phyloP scores from a whole-genome alignment of 306 rosid species.

The Quercus mongolica region DNA sequence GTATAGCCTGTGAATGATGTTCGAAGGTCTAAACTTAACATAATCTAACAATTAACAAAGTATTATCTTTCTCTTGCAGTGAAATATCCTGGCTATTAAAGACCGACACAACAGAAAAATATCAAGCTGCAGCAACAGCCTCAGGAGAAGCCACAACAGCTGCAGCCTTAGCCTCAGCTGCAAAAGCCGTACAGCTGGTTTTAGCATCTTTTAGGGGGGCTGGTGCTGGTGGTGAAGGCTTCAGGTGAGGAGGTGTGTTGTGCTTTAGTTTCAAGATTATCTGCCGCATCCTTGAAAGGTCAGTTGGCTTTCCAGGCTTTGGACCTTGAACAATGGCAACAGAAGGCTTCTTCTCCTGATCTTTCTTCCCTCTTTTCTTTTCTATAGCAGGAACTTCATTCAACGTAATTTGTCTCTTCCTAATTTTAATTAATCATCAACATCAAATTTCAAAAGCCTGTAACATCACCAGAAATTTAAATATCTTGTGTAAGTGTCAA shows the following conservation, averaged over 20 bases:
- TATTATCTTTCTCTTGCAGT: neutral
- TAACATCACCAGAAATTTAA: too few species aligned
- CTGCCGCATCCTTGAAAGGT: constrained; percentile 47
- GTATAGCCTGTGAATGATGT: neutral
- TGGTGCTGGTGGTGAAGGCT: constrained; percentile 19
- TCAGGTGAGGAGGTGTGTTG: constrained; percentile 38
- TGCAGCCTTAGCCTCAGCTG: neutral
- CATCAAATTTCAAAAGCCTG: too few species aligned
- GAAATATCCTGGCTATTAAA: neutral
- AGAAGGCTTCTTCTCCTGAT: constrained; percentile 31
- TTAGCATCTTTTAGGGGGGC: constrained; percentile 5
- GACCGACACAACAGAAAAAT: neutral
- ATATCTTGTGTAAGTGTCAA: too few species aligned
- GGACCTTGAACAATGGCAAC: constrained; percentile 35
- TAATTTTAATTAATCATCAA: too few species aligned
- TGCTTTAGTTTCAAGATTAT: constrained; percentile 41
- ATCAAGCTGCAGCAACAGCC: constrained; percentile 26
- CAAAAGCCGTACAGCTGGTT: neutral
- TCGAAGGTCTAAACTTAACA: neutral
- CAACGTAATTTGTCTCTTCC: too few species aligned
- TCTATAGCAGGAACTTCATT: constrained; percentile 37
- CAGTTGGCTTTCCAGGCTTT: constrained; percentile 48
- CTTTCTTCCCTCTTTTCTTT: constrained; percentile 44
- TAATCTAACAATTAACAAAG: too few species aligned
- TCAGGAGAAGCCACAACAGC: constrained; percentile 7